A percentile compares a stretch with the other conserved stretches of the same genome.
Conservation (phyloP, 306 rosid species). For the Vigna unguiculata region DNA sequence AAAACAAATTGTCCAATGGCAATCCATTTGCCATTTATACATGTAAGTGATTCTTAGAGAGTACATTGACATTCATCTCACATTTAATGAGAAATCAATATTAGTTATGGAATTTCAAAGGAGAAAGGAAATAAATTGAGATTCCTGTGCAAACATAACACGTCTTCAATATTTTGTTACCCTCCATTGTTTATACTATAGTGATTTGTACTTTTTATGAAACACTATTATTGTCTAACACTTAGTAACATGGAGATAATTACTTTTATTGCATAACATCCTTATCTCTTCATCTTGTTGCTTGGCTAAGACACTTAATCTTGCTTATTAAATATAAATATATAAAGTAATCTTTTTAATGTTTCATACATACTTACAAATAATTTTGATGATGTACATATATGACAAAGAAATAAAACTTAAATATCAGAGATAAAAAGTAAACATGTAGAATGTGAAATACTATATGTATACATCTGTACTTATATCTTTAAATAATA, state of each 20-base stretch:
- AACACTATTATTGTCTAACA: background rate
- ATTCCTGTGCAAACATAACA: background rate
- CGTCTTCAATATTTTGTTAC: background rate
- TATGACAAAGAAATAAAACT: background rate
- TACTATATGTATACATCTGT: background rate
- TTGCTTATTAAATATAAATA: background rate
- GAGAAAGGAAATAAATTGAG: background rate
- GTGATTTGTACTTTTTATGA: background rate
- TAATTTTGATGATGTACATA: too few species aligned
- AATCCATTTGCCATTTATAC: too few species aligned
- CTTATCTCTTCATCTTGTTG: too few species aligned
- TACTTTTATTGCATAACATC: background rate
- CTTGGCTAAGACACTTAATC: background rate
- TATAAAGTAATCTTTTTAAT: too few species aligned
- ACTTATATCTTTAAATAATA: too few species aligned
- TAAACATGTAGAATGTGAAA: too few species aligned
- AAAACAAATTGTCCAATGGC: too few species aligned
- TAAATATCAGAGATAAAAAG: too few species aligned
- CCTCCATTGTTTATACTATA: background rate
- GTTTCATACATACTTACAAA: too few species aligned
- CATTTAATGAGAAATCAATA: background rate
- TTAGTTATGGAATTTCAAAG: background rate
- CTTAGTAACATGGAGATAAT: background rate
- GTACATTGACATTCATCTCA: too few species aligned
- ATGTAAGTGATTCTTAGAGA: too few species aligned